Percentiles rank a stretch among this genome's conserved stretches.
Conservation (phyloP, 371 early-diverging fungal genomes). For the Syncephalastrum sp. region DNA sequence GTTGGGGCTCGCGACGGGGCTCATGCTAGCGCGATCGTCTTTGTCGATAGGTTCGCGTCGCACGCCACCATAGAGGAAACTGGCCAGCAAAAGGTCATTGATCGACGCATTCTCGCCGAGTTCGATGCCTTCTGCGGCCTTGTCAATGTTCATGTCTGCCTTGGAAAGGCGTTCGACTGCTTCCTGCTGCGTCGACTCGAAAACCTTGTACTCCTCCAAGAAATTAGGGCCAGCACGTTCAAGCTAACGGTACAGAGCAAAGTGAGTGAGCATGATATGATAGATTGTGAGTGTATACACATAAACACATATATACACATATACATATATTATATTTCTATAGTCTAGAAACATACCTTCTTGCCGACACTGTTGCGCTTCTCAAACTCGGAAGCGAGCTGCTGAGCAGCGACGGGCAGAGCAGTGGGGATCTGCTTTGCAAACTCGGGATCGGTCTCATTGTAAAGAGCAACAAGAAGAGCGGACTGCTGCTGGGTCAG, state of each 20-base stretch:
- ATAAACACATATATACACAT: no score
- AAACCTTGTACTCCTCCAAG: slow-evolving; percentile 44
- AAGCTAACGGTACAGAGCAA: slow-evolving; percentile 21
- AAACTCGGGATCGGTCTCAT: slow-evolving; percentile 58
- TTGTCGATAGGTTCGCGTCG: slow-evolving; percentile 41
- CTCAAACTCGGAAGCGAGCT: slow-evolving; percentile 50
- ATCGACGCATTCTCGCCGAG: slow-evolving; percentile 26
- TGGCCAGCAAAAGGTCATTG: slow-evolving; percentile 52
- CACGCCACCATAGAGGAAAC: slow-evolving; percentile 56
- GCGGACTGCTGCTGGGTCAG: slow-evolving; percentile 56
- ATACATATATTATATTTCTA: no score
- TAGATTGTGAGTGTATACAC: not conserved
- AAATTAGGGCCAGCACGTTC: slow-evolving; percentile 49
- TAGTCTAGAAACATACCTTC: slow-evolving; percentile 31
- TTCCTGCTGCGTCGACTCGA: slow-evolving; percentile 54
- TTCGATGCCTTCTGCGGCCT: slow-evolving; percentile 46
- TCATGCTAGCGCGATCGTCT: slow-evolving; percentile 42
- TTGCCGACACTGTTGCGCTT: slow-evolving; percentile 57
- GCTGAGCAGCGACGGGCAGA: slow-evolving; percentile 57
- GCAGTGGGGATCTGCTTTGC: slow-evolving; percentile 56
- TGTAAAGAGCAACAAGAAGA: slow-evolving; percentile 57
- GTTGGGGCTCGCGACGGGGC: slow-evolving; percentile 56
- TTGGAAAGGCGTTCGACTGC: slow-evolving; percentile 50
- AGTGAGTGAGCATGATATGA: not conserved
- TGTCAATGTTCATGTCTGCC: slow-evolving; percentile 53